phyloP scores from a whole-genome alignment of 2,329 filamentous ascomycete genomes.

The Nannizziopsis arthrosporioides region DNA sequence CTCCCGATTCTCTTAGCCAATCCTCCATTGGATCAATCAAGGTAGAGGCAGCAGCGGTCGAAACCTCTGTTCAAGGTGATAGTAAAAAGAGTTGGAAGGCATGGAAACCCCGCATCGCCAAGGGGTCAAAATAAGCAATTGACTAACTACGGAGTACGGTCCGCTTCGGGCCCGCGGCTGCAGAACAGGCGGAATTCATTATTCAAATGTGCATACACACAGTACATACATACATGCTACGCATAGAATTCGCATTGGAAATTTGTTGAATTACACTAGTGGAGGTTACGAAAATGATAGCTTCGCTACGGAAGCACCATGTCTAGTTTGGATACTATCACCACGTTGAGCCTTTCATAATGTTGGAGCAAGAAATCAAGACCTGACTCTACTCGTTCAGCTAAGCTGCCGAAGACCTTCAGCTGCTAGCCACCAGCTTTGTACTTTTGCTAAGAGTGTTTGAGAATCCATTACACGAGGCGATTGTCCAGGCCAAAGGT shows the following conservation, averaged over 20 bases:
- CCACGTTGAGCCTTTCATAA: background rate
- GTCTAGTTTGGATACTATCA: too few relatives aligned
- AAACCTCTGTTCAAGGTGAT: conserved; percentile 7
- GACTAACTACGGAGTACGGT: background rate
- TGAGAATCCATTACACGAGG: background rate
- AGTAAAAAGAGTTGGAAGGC: background rate
- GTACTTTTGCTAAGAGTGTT: conserved; percentile 2
- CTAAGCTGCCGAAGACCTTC: conserved; percentile 6
- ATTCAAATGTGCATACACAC: too few relatives aligned
- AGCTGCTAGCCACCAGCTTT: conserved; percentile 2
- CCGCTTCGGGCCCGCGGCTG: too few relatives aligned
- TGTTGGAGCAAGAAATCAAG: conserved; percentile 4
- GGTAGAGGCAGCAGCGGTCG: conserved; percentile 8
- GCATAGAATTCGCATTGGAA: too few relatives aligned
- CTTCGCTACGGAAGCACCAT: too few relatives aligned
- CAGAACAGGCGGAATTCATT: too few relatives aligned
- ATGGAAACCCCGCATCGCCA: too few relatives aligned
- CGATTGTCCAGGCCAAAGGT: too few relatives aligned
- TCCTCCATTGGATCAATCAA: conserved; percentile 24
- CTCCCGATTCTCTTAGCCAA: conserved; percentile 26
- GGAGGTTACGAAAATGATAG: too few relatives aligned
- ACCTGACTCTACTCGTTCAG: conserved; percentile 5
- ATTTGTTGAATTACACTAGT: too few relatives aligned
- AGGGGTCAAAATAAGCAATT: too few relatives aligned
- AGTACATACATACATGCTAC: too few relatives aligned